Conservation (phyloP, 1,284 basidiomycete species). For the Golubevia pallescens region DNA sequence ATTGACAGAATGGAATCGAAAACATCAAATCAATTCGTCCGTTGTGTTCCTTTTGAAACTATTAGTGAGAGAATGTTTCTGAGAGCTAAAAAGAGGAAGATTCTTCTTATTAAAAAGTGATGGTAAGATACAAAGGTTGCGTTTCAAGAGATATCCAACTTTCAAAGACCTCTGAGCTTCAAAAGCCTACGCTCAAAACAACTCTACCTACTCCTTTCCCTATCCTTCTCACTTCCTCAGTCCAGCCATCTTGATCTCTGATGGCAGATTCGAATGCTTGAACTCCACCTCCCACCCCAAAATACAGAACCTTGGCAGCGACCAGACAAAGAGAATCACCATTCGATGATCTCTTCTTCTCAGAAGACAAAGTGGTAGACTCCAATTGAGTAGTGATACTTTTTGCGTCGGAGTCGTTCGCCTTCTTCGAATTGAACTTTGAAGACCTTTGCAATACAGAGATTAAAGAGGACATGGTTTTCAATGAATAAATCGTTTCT, state of each 20-base stretch:
- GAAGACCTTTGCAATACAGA: conserved; percentile 18
- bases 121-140: too few relatives aligned
- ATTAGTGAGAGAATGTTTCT: too few relatives aligned
- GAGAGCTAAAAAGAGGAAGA: too few relatives aligned
- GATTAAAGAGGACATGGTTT: conserved; percentile 29
- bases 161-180: too few relatives aligned
- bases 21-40: too few relatives aligned
- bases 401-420: not conserved
- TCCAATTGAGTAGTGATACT: too few relatives aligned
- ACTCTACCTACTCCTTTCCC: conserved; percentile 38
- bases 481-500: conserved; percentile 54
- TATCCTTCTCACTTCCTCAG: conserved; percentile 14
- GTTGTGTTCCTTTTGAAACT: too few relatives aligned
- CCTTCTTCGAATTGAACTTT: conserved; percentile 4
- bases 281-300: conserved; percentile 60
- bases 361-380: not conserved
- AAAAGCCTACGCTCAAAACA: conserved; percentile 12
- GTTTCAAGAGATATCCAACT: too few relatives aligned
- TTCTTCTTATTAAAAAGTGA: too few relatives aligned
- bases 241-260: conserved; percentile 5
- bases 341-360: not conserved
- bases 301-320: conserved; percentile 60
- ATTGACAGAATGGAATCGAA: not conserved
- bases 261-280: conserved; percentile 37
- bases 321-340: conserved; percentile 30